Conservation (phyloP, 495 filamentous ascomycete genomes). For the Aspergillus biplanus region DNA sequence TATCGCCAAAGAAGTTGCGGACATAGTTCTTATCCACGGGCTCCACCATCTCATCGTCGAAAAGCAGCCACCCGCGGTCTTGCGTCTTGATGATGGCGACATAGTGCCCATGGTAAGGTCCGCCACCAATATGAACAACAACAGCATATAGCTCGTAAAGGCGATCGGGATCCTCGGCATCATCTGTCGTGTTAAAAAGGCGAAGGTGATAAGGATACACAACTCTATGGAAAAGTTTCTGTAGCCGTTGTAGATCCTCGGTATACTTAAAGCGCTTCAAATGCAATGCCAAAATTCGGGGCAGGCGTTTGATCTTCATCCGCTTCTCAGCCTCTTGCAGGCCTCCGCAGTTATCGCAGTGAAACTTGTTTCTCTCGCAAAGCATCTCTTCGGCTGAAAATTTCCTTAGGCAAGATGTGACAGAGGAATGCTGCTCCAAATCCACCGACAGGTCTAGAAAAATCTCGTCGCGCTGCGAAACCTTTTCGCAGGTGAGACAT, state of each 20-base stretch:
- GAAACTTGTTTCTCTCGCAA: slow-evolving; percentile 97
- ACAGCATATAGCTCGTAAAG: slow-evolving; percentile 97
- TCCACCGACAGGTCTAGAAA: slow-evolving; percentile 97
- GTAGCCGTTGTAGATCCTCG: slow-evolving; percentile 87
- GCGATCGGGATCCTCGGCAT: slow-evolving; percentile 91
- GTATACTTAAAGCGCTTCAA: slow-evolving; percentile 98
- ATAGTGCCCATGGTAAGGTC: slow-evolving; percentile 96
- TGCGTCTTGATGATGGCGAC: slow-evolving; percentile 97
- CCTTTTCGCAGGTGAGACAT: slow-evolving; percentile 94
- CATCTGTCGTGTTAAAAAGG: slow-evolving; percentile 97
- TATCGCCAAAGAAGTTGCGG: slow-evolving; percentile 96
- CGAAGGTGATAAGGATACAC: slow-evolving; percentile 96
- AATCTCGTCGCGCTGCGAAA: slow-evolving; percentile 91
- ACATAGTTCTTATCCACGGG: slow-evolving; percentile 97
- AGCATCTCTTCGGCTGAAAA: slow-evolving; percentile 99
- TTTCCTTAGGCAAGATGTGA: slow-evolving; percentile 91
- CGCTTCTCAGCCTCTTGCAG: slow-evolving; percentile 97
- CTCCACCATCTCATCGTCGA: slow-evolving; percentile 98
- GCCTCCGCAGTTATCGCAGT: slow-evolving; percentile 96
- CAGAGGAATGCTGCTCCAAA: slow-evolving; percentile 92
- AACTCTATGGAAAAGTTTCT: slow-evolving; percentile 96
- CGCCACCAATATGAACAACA: slow-evolving; percentile 98
- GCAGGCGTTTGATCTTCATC: slow-evolving; percentile 97
- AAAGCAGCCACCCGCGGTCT: slow-evolving; percentile 92
- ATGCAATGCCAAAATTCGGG: slow-evolving; percentile 88